Evolutionary conservation across 1,284 basidiomycete species (phyloP).

Genomic region (Cryptococcus neoformans): DNA sequence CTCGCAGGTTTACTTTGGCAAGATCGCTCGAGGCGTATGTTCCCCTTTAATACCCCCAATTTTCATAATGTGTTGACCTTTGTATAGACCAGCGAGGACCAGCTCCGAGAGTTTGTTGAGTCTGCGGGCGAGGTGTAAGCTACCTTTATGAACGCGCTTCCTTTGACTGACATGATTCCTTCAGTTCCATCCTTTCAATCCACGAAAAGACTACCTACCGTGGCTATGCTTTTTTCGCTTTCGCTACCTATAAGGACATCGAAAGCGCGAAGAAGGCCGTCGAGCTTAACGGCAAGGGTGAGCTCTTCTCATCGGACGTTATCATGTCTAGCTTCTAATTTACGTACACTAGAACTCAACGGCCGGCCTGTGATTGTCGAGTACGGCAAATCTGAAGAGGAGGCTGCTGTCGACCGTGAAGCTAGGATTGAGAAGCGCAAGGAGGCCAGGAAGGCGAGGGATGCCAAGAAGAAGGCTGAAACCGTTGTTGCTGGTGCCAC

Average conservation of each 20-base stretch:
- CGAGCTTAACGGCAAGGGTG: conserved; percentile 75
- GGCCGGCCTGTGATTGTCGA: conserved; percentile 83
- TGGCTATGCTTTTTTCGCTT: conserved; percentile 72
- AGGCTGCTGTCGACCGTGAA: conserved; percentile 61
- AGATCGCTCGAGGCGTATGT: conserved; percentile 42
- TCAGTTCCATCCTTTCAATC: conserved; percentile 21
- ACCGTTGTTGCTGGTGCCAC: conserved; percentile 26
- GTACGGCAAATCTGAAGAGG: conserved; percentile 86
- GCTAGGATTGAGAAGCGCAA: conserved; percentile 41
- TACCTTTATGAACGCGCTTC: not conserved
- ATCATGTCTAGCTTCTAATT: not conserved
- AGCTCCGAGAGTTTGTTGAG: conserved; percentile 38
- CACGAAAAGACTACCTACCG: conserved; percentile 35
- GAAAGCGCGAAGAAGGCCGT: conserved; percentile 83
- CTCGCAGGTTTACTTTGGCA: conserved; percentile 47
- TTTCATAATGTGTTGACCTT: not conserved
- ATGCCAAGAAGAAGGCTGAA: conserved; percentile 35
- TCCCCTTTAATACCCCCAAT: not conserved
- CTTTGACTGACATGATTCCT: not conserved
- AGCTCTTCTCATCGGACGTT: conserved; percentile 4
- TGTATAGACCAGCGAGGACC: conserved; percentile 40
- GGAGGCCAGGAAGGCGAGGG: conserved; percentile 24
- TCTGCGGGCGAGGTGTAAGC: conserved; percentile 45
- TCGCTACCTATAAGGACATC: conserved; percentile 74
- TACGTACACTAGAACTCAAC: conserved; percentile 59